Base-by-base conservation (phyloP, 306 rosid genomes). In the Trifolium pratense region DNA sequence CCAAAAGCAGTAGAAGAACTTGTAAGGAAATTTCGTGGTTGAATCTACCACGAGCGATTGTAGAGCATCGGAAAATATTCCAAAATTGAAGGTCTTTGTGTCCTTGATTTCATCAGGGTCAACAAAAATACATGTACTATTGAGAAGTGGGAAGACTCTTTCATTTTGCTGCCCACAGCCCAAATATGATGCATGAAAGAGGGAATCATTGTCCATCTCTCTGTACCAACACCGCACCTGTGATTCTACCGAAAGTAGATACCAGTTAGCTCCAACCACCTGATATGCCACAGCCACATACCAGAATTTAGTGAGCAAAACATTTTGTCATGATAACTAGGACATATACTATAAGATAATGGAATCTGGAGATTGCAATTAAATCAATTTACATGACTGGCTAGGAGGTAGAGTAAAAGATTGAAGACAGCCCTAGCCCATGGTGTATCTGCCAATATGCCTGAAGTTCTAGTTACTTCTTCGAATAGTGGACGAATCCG, bases 341-440 rank as follows among this genome's bases (percentile, higher is more conserved):
- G 61, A 29, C 52, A 60, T 45, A 11, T 61, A 34, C 37, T 34
- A 31, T 23, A 43, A 20, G 58, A 43, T 14, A 59, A 64, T 8
- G 7, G 39, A 32, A 66, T 66, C 26, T 17, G 31, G 9, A 55
- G 13, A 2, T 61, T 42, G 59, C 21, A 75, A 48, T 5, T 46
- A 75, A 74, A 80, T 60, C 13, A n/a, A 64, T 91, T 84, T 87
- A 95, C 99, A 56, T 95, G 99, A 79, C 97, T 86, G 29, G 96
- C 97, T 18, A 88, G 89, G 95, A 95, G 83, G 58, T 90, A 95
- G 71, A 91, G 90, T 60, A 75, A 81, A 66, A 95, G 96, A 88
- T 95, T 91, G 81, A 60, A 87, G 36, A 84, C 92, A 84, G 99
- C 97, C 57, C 96, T 90, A 68, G 91, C 87, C 97, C 96, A 90